Evolutionary conservation across 2,329 filamentous ascomycete species (phyloP).

Genomic region (Byssochlamys sp.): DNA sequence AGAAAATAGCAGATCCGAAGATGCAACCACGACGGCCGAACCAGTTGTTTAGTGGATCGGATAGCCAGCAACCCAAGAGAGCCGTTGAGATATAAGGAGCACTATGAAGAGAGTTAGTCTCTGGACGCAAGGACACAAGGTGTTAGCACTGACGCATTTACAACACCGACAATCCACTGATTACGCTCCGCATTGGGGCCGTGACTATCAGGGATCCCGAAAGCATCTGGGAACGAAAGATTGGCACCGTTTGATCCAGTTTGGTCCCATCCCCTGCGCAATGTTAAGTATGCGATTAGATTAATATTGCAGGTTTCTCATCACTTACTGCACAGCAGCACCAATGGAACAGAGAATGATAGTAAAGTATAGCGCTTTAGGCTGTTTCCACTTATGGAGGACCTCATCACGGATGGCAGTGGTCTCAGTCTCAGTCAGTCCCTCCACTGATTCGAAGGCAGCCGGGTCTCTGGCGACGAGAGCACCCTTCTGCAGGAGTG

Average conservation of each 20-base stretch:
- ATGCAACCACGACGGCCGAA: slow-evolving; percentile 56
- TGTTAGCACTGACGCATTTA: slow-evolving; percentile 47
- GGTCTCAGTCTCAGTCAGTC: slow-evolving; percentile 34
- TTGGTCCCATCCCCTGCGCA: slow-evolving; percentile 39
- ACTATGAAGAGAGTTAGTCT: slow-evolving; percentile 14
- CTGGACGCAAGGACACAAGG: slow-evolving; percentile 32
- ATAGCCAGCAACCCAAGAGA: slow-evolving; percentile 55
- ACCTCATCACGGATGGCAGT: slow-evolving; percentile 37
- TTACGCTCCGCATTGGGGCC: slow-evolving; percentile 35
- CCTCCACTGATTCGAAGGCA: slow-evolving; percentile 36
- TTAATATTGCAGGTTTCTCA: not conserved
- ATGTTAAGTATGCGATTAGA: slow-evolving; percentile 3
- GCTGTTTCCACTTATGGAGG: slow-evolving; percentile 43
- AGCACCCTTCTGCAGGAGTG: slow-evolving; percentile 30
- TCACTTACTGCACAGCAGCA: slow-evolving; percentile 41
- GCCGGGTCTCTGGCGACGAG: slow-evolving; percentile 42
- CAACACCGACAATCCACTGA: slow-evolving; percentile 54
- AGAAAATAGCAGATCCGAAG: slow-evolving; percentile 55
- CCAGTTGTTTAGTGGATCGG: slow-evolving; percentile 52
- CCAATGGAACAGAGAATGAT: slow-evolving; percentile 45
- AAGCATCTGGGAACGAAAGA: slow-evolving; percentile 39
- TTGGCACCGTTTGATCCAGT: slow-evolving; percentile 47
- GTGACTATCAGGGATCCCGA: slow-evolving; percentile 34
- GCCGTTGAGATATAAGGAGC: slow-evolving; percentile 47
- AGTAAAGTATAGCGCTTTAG: slow-evolving; percentile 39